These are phyloP conservation scores for Xylaria sp. DNA, from an alignment of 2,329 filamentous ascomycete genomes.

Conservation along the genomic window DNA sequence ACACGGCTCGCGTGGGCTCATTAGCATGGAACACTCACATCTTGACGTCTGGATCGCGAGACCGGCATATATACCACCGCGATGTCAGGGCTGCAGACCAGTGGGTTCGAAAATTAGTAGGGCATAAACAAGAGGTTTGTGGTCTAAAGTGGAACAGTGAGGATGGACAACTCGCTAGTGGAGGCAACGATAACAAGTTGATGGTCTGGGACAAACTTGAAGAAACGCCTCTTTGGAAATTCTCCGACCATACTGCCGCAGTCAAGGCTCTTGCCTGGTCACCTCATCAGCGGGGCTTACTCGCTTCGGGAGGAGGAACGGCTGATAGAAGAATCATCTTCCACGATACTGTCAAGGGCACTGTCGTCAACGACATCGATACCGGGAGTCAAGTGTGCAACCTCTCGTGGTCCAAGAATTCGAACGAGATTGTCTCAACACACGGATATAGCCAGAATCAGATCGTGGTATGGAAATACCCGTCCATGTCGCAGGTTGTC, in stretches of 20 bases:
- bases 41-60: constrained; percentile 91
- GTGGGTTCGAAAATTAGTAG: constrained; percentile 85
- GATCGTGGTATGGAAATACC: constrained; percentile 99
- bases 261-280: constrained; percentile 99
- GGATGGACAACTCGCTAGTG: constrained; percentile 92
- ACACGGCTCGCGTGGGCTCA: constrained; percentile 91
- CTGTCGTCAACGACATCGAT: constrained; percentile 86
- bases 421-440: constrained; percentile 95
- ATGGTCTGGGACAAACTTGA: constrained; percentile 98
- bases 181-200: constrained; percentile 98
- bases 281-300: constrained; percentile 90
- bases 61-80: constrained; percentile 93
- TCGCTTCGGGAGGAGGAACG: constrained; percentile 96
- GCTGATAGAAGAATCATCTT: constrained; percentile 97
- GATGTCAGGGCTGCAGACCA: constrained; percentile 95
- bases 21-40: constrained; percentile 99
- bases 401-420: constrained; percentile 96
- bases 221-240: constrained; percentile 93
- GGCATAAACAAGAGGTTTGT: constrained; percentile 98
- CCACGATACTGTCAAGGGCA: constrained; percentile 91
- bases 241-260: constrained; percentile 92
- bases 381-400: constrained; percentile 99
- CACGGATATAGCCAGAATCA: constrained; percentile 99
- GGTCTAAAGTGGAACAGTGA: constrained; percentile 97
- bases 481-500: constrained; percentile 96